phyloP scores from a whole-genome alignment of 1,139 yeast genomes.

The Pichia sp. region DNA sequence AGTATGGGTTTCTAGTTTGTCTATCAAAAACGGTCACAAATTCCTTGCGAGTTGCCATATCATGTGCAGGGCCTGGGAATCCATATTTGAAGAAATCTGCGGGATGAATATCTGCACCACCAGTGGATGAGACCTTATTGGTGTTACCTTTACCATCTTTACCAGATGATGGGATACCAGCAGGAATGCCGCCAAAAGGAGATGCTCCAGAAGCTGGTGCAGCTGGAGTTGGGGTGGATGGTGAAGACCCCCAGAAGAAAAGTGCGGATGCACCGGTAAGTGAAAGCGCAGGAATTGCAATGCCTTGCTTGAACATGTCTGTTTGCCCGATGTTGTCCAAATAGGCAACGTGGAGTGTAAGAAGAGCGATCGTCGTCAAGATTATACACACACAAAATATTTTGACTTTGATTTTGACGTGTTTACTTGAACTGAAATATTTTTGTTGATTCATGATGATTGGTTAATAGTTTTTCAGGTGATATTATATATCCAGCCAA shows the following conservation, averaged over 20 bases:
- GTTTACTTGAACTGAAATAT: too few species aligned
- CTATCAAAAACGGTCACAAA: conserved; percentile 85
- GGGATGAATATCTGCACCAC: conserved; percentile 43
- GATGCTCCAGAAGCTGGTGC: conserved; percentile 13
- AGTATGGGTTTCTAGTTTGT: conserved; percentile 77
- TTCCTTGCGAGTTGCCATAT: conserved; percentile 63
- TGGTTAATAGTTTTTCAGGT: too few species aligned
- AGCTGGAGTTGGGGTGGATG: conserved; percentile 11
- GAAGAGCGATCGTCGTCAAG: too few species aligned
- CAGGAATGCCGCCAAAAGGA: conserved; percentile 11
- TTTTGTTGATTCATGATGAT: too few species aligned
- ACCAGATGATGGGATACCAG: conserved; percentile 10
- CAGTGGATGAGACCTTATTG: background rate
- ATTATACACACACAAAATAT: too few species aligned
- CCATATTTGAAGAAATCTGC: conserved; percentile 81
- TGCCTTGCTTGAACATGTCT: conserved; percentile 13
- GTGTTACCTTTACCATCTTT: conserved; percentile 3
- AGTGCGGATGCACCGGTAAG: conserved; percentile 19
- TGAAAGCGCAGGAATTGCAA: conserved; percentile 16
- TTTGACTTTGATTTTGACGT: too few species aligned
- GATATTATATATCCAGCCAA: too few species aligned
- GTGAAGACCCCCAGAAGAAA: conserved; percentile 23
- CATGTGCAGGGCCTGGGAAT: conserved; percentile 92
- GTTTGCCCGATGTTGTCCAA: too few species aligned
- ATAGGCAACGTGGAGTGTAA: too few species aligned